Percentiles rank a stretch among this genome's conserved stretches.
phyloP scores from a whole-genome alignment of 1,139 yeast species.

The Hyphopichia pseudoburtonii region DNA sequence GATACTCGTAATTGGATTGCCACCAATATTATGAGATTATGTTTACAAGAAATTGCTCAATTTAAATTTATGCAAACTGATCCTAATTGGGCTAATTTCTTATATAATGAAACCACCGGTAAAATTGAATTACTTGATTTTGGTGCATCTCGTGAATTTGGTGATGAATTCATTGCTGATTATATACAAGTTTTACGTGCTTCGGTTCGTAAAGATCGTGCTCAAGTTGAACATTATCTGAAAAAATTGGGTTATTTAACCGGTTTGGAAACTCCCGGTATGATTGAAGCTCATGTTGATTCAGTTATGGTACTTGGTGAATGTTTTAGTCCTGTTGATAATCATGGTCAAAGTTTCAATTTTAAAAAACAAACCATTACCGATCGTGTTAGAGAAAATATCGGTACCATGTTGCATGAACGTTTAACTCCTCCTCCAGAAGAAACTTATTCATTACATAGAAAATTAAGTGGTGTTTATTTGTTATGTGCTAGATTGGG shows the following conservation, averaged over 20 bases:
- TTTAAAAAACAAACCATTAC: slow-evolving; percentile 88
- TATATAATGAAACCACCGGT: slow-evolving; percentile 65
- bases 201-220: slow-evolving; percentile 70
- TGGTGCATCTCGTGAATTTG: slow-evolving; percentile 86
- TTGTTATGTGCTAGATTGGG: slow-evolving; percentile 82
- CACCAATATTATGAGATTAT: slow-evolving; percentile 80
- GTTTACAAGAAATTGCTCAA: slow-evolving; percentile 78
- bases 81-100: slow-evolving; percentile 98
- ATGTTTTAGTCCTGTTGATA: slow-evolving; percentile 67
- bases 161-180: slow-evolving; percentile 62
- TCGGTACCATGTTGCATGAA: slow-evolving; percentile 85
- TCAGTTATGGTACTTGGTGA: slow-evolving; percentile 90
- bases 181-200: slow-evolving; percentile 76
- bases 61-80: slow-evolving; percentile 97
- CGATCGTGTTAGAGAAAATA: slow-evolving; percentile 83
- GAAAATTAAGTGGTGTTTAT: slow-evolving; percentile 94
- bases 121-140: slow-evolving; percentile 87
- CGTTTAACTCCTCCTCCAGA: slow-evolving; percentile 97
- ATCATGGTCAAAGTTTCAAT: slow-evolving; percentile 56
- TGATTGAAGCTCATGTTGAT: slow-evolving; percentile 91
- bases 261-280: slow-evolving; percentile 81
- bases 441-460: slow-evolving; percentile 91
- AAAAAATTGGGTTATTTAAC: slow-evolving; percentile 82
- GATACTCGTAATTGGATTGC: slow-evolving; percentile 79
- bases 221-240: slow-evolving; percentile 64